Conservation (phyloP, 2,329 filamentous ascomycete genomes). For the Lasiodiplodia citricola region DNA sequence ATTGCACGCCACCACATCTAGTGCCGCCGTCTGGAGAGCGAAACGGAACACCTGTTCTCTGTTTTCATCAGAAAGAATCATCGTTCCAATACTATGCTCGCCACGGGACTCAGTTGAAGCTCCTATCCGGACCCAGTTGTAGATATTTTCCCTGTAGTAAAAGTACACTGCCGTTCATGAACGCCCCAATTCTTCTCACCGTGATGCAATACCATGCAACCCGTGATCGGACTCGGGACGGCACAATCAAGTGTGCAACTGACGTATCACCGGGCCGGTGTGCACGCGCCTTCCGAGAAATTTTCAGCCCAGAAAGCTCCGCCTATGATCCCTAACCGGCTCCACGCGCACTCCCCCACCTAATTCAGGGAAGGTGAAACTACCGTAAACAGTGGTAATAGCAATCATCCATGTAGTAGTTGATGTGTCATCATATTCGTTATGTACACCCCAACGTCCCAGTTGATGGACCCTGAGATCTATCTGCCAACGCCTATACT, state of each 20-base stretch:
- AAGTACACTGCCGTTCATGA: background rate
- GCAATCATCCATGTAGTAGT: background rate
- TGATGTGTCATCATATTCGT: constrained; percentile 11
- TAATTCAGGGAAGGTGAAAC: background rate
- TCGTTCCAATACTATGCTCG: background rate
- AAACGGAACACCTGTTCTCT: background rate
- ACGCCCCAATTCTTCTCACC: background rate
- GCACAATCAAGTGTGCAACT: background rate
- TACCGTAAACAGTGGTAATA: background rate
- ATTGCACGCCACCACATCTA: too few relatives aligned
- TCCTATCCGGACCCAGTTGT: background rate
- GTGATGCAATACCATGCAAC: background rate
- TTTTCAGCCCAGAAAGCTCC: background rate
- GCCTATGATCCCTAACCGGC: background rate
- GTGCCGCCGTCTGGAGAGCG: background rate
- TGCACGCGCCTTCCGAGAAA: background rate
- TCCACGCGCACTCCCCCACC: background rate
- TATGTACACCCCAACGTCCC: constrained; percentile 11
- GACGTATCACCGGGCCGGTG: background rate
- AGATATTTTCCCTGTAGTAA: background rate
- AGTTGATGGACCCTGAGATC: background rate
- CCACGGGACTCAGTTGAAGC: background rate
- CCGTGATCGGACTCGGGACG: background rate
- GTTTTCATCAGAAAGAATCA: background rate
- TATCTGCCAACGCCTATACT: background rate